A percentile compares a stretch with the other conserved stretches of the same genome.
Evolutionary conservation across 2,329 filamentous ascomycete genomes (phyloP).

Genomic region (Bipolaris cookei): DNA sequence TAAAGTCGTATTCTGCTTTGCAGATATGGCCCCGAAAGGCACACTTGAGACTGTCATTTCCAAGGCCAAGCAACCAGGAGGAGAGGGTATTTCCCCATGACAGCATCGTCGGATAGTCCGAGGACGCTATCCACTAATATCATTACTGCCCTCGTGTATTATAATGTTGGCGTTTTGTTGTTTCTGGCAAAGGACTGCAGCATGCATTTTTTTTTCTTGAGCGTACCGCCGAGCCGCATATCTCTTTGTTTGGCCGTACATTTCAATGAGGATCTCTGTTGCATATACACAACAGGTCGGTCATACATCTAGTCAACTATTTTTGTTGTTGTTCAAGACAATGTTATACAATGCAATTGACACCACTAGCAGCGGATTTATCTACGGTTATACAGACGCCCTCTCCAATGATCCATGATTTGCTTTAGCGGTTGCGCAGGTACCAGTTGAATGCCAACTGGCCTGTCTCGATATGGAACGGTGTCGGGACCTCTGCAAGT

Average conservation of each 20-base stretch:
- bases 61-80: too few species aligned
- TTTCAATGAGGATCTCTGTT: neutral
- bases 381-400: conserved; percentile 2
- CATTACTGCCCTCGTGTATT: neutral
- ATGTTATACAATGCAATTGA: conserved; percentile 11
- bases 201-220: neutral
- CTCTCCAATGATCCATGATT: neutral
- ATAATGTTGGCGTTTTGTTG: neutral
- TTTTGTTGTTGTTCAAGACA: neutral
- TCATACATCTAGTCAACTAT: neutral
- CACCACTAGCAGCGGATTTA: neutral
- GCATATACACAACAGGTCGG: neutral
- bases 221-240: too few species aligned
- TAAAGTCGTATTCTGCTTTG: neutral
- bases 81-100: neutral
- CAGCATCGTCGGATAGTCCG: neutral
- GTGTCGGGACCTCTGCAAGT: conserved; percentile 75
- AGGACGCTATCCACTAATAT: conserved; percentile 1
- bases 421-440: conserved; percentile 72
- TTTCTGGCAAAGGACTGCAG: neutral
- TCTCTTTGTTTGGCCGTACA: neutral
- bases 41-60: neutral
- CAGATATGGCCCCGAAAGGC: neutral
- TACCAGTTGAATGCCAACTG: conserved; percentile 96
- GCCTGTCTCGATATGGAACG: conserved; percentile 72